Conservation (phyloP, 768 basidiomycete genomes). For the Boletus bicolor region DNA sequence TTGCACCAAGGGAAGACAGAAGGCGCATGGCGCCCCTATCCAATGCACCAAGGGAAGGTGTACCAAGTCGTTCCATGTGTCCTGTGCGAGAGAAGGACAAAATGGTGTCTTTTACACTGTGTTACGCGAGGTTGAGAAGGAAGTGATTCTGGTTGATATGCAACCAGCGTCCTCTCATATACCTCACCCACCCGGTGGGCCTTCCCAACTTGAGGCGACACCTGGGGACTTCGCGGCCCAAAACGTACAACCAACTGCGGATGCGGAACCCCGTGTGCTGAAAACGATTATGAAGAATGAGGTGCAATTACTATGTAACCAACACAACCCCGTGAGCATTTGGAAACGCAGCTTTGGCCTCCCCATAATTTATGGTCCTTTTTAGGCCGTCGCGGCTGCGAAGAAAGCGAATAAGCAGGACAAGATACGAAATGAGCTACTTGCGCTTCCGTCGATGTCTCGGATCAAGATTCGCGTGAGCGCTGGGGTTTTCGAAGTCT, state of each 20-base stretch:
- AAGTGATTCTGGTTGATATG: conserved; percentile 63
- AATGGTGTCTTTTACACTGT: conserved; percentile 58
- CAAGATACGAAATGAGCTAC: conserved; percentile 65
- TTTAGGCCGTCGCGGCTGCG: conserved; percentile 67
- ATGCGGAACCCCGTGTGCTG: conserved; percentile 37
- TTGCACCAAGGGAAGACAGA: conserved; percentile 66
- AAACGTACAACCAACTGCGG: conserved; percentile 1
- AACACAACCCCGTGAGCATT: conserved; percentile 84
- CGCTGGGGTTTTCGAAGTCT: conserved; percentile 85
- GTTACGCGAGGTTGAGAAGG: conserved; percentile 73
- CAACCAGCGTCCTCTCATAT: conserved; percentile 11
- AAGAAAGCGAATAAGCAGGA: conserved; percentile 76
- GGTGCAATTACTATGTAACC: conserved; percentile 75
- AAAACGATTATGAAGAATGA: conserved; percentile 73
- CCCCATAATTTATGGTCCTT: neutral
- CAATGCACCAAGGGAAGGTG: conserved; percentile 97
- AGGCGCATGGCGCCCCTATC: conserved; percentile 75
- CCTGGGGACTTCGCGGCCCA: neutral
- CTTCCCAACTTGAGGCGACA: neutral
- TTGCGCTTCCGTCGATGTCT: conserved; percentile 65
- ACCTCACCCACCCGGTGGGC: conserved; percentile 1
- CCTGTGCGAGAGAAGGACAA: conserved; percentile 66
- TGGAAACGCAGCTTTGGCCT: neutral
- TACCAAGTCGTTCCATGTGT: conserved; percentile 88
- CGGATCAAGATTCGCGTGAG: conserved; percentile 83